A percentile compares a stretch with the other conserved stretches of the same genome.
Evolutionary conservation across 306 rosid genomes (phyloP).

Genomic region (Fragaria ananassa): DNA sequence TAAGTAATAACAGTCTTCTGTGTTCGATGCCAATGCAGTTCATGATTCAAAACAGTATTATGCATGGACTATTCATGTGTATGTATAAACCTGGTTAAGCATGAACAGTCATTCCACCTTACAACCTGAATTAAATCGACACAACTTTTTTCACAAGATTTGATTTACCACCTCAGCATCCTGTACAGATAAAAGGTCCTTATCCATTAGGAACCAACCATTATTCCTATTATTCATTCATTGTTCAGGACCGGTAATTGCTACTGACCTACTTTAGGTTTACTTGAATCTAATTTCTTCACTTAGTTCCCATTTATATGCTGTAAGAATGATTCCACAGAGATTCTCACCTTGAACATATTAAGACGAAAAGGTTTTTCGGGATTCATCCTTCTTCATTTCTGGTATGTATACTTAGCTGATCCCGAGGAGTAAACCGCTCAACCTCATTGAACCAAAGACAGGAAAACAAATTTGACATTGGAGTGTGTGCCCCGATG

Average conservation of each 20-base stretch:
- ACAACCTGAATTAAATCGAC: neutral
- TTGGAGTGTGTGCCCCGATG: conserved; percentile 89
- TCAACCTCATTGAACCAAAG: conserved; percentile 97
- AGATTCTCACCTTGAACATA: conserved; percentile 84
- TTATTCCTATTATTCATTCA: neutral
- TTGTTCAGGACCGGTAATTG: neutral
- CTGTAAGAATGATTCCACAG: conserved; percentile 8
- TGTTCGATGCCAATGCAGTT: neutral
- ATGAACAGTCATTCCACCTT: neutral
- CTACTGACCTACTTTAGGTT: neutral
- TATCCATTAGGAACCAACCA: neutral
- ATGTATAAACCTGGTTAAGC: neutral
- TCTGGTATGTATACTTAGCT: conserved; percentile 92
- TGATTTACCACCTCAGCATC: conserved; percentile 1
- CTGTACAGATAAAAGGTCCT: neutral
- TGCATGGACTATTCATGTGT: neutral
- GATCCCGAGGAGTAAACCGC: conserved; percentile 84
- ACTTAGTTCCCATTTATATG: conserved; percentile 11
- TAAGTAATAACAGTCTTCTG: too few relatives aligned
- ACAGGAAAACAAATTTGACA: conserved; percentile 91
- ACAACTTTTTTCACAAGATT: neutral
- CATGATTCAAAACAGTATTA: neutral
- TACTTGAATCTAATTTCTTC: neutral
- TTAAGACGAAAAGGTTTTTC: conserved; percentile 74
- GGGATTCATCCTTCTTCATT: conserved; percentile 88